A percentile compares a stretch with the other conserved stretches of the same genome.
Conservation (phyloP, 2,329 filamentous ascomycete genomes). For the Colletotrichum tanaceti region DNA sequence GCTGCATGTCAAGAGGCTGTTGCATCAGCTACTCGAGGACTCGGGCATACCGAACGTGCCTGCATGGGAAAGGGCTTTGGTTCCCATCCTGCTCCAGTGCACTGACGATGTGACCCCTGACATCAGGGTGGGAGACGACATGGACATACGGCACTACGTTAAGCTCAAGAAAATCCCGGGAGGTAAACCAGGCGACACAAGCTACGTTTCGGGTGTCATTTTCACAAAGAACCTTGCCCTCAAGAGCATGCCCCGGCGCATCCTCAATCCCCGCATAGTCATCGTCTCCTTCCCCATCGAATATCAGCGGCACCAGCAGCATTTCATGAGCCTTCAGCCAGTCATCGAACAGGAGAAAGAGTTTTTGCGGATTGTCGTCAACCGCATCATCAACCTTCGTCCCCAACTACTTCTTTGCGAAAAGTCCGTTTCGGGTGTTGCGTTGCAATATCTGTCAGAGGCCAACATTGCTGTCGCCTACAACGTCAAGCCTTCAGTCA, state of each 20-base stretch:
- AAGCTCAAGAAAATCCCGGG: conserved; percentile 97
- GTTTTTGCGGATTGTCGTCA: conserved; percentile 90
- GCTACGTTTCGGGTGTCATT: conserved; percentile 96
- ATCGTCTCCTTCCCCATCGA: conserved; percentile 96
- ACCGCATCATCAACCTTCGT: conserved; percentile 85
- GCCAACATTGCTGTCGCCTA: conserved; percentile 93
- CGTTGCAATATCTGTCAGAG: conserved; percentile 86
- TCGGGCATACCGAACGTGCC: conserved; percentile 76
- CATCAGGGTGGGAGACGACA: conserved; percentile 89
- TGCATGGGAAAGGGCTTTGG: conserved; percentile 89
- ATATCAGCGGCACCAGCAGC: conserved; percentile 87
- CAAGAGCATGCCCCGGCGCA: conserved; percentile 94
- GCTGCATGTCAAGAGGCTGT: conserved; percentile 85
- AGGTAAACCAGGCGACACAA: conserved; percentile 87
- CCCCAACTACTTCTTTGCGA: conserved; percentile 92
- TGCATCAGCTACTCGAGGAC: conserved; percentile 86
- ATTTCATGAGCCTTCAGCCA: conserved; percentile 98
- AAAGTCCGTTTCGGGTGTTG: conserved; percentile 90
- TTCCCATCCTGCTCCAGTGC: conserved; percentile 89
- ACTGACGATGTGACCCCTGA: conserved; percentile 96
- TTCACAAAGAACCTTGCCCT: conserved; percentile 97
- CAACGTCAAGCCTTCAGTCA: conserved; percentile 95
- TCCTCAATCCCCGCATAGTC: conserved; percentile 85
- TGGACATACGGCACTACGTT: conserved; percentile 97
- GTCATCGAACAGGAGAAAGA: conserved; percentile 97